These are phyloP conservation scores for Ceratocystis variospora DNA, from an alignment of 2,329 filamentous ascomycete species.

Conservation along the genomic window DNA sequence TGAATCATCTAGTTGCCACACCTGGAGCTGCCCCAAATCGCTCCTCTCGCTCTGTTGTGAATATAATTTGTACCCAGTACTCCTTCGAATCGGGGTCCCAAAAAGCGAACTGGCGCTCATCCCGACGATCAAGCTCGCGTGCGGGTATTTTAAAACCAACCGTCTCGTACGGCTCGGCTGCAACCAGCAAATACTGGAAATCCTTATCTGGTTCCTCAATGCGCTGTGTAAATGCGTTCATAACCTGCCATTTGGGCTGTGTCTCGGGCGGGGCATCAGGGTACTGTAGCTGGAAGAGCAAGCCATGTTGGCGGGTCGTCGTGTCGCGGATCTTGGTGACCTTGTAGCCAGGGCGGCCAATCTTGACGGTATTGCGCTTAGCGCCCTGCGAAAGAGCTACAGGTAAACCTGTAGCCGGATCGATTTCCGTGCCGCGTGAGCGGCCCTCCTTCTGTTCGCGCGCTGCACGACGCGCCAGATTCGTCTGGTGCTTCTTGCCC, in stretches of 20 bases:
- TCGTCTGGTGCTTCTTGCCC: conserved; percentile 97
- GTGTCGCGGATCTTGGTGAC: conserved; percentile 93
- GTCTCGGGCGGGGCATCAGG: conserved; percentile 71
- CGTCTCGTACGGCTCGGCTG: conserved; percentile 95
- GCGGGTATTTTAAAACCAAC: conserved; percentile 94
- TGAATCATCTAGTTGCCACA: conserved; percentile 30
- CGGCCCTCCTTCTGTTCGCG: conserved; percentile 85
- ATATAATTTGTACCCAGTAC: conserved; percentile 95
- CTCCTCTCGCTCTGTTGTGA: conserved; percentile 96
- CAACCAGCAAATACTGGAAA: conserved; percentile 88
- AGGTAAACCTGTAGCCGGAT: conserved; percentile 55
- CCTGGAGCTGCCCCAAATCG: conserved; percentile 57
- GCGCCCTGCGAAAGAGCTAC: conserved; percentile 60
- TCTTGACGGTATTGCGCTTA: conserved; percentile 81
- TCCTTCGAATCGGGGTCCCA: conserved; percentile 93
- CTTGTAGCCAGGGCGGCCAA: conserved; percentile 90
- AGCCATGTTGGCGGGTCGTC: conserved; percentile 70
- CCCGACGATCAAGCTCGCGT: conserved; percentile 76
- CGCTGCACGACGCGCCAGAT: conserved; percentile 88
- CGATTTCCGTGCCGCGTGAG: conserved; percentile 43
- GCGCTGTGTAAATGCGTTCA: conserved; percentile 95
- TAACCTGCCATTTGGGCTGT: conserved; percentile 77
- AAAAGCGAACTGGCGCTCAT: conserved; percentile 83
- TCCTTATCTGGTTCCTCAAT: conserved; percentile 87
- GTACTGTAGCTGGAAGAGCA: conserved; percentile 94